phyloP scores from a whole-genome alignment of 306 rosid species.

The Glycyrrhiza uralensis region DNA sequence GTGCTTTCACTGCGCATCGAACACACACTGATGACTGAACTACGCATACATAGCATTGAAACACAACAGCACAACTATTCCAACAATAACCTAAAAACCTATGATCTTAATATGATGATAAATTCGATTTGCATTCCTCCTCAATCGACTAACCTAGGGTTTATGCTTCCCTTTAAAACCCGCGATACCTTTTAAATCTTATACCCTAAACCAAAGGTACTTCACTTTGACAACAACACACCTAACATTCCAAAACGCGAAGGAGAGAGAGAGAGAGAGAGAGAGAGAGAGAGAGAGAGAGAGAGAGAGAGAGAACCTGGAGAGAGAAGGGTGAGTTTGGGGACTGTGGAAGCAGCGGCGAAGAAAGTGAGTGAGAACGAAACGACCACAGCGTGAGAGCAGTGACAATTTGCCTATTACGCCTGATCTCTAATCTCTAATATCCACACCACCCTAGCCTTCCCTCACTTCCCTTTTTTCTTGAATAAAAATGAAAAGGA shows the following conservation, averaged over 20 bases:
- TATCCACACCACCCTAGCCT: background rate
- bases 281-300: background rate
- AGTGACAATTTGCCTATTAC: too few species aligned
- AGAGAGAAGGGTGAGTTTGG: background rate
- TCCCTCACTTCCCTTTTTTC: background rate
- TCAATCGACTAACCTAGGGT: conserved; percentile 17
- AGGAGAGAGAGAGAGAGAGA: background rate
- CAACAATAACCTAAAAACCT: too few species aligned
- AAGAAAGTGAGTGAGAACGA: background rate
- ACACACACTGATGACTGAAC: too few species aligned
- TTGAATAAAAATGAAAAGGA: too few species aligned
- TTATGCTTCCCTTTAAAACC: background rate
- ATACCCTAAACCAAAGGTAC: conserved; percentile 17
- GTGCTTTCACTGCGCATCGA: too few species aligned
- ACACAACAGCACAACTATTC: too few species aligned
- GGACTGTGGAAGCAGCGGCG: conserved; percentile 14
- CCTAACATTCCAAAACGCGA: conserved; percentile 9
- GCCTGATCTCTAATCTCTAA: background rate
- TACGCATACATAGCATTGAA: too few species aligned
- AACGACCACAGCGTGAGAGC: background rate
- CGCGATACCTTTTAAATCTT: background rate
- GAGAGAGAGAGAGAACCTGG: conserved; percentile 25
- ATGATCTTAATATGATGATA: background rate
- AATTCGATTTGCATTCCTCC: background rate
- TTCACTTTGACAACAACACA: background rate